These are phyloP conservation scores for Sicyos edulis DNA, from an alignment of 306 rosid species.

Conservation along the genomic window DNA sequence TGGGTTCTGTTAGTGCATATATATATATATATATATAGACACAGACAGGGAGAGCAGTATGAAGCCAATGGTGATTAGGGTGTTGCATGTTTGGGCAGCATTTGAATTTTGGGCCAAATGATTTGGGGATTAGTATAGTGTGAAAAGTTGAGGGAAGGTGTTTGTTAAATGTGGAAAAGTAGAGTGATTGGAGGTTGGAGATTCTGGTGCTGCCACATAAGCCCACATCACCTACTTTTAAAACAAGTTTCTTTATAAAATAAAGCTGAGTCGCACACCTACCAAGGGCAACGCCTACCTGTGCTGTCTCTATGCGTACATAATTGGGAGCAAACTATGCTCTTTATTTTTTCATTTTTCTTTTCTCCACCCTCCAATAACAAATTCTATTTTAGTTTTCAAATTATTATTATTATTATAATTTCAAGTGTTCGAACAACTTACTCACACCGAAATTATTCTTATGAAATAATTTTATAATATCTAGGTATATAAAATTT, in stretches of 20 bases:
- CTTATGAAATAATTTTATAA: too few relatives aligned
- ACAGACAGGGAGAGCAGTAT: background rate
- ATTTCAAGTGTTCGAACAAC: background rate
- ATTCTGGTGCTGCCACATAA: constrained; percentile 17
- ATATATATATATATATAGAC: too few relatives aligned
- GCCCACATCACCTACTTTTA: too few relatives aligned
- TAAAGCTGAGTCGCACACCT: constrained; percentile 12
- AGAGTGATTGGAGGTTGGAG: background rate
- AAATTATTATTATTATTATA: background rate
- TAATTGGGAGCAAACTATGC: constrained; percentile 15
- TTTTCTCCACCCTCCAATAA: too few relatives aligned
- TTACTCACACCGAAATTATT: too few relatives aligned
- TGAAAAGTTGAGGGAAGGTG: background rate
- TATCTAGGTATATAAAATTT: too few relatives aligned
- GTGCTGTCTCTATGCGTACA: constrained; percentile 20
- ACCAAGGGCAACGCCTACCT: constrained; percentile 15
- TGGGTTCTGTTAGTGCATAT: background rate
- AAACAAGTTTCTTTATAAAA: background rate
- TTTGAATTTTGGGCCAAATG: background rate
- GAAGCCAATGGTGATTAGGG: background rate
- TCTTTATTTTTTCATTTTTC: background rate
- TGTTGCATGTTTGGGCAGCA: constrained; percentile 20
- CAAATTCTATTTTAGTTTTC: background rate
- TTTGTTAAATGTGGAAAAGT: constrained; percentile 5
- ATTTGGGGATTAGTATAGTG: background rate